Percentiles rank a stretch among this genome's conserved stretches.
These are phyloP conservation scores for Adansonia digitata DNA, from an alignment of 345 rosid species.

Conservation along the genomic window DNA sequence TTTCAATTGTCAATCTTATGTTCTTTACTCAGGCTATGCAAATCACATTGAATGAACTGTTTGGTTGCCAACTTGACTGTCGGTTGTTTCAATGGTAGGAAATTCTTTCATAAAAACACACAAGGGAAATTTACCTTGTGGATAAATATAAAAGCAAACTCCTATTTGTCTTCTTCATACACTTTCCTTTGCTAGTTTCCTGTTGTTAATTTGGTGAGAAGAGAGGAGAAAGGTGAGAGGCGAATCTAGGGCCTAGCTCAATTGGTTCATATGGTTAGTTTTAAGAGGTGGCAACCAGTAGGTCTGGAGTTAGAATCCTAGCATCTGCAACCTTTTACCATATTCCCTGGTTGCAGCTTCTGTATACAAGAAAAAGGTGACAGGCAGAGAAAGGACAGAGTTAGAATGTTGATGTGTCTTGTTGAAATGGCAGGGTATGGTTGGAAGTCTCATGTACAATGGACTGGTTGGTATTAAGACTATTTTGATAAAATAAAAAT, in stretches of 20 bases:
- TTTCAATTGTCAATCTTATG: background rate
- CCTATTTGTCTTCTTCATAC: background rate
- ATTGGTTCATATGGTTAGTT: no score
- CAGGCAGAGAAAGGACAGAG: background rate
- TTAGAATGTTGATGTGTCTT: background rate
- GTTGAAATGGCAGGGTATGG: background rate
- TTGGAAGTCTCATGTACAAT: no score
- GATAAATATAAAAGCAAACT: background rate
- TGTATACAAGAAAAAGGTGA: no score
- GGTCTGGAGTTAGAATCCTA: no score
- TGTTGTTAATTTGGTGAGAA: background rate
- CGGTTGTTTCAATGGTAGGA: no score
- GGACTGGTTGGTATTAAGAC: no score
- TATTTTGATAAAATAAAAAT: no score
- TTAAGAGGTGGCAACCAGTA: no score
- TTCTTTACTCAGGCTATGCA: background rate
- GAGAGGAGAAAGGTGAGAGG: background rate
- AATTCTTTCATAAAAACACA: background rate
- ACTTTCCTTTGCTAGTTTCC: background rate
- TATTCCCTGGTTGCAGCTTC: no score
- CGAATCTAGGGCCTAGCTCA: no score
- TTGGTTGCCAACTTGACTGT: background rate
- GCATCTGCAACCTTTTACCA: no score
- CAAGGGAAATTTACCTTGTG: background rate
- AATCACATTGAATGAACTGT: background rate